These are phyloP conservation scores for Aspergillus sp. DNA, from an alignment of 2,329 filamentous ascomycete genomes.

Conservation along the genomic window DNA sequence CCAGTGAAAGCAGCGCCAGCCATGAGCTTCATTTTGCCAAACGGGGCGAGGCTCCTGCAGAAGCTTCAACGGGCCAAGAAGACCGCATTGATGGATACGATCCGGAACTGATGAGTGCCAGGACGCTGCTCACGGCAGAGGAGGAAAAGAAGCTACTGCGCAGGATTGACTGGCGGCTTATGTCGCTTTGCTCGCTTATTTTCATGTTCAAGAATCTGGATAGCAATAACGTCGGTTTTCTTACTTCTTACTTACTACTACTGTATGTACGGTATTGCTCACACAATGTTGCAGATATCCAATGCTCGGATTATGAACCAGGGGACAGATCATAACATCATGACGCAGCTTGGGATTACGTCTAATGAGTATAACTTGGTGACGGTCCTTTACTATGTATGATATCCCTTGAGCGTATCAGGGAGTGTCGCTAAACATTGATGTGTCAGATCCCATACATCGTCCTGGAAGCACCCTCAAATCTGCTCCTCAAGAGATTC, in stretches of 20 bases:
- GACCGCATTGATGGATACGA: slow-evolving; percentile 29
- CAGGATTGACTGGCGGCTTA: slow-evolving; percentile 45
- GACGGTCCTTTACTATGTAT: slow-evolving; percentile 38
- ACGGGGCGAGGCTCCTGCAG: slow-evolving; percentile 18
- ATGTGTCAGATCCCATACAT: slow-evolving; percentile 23
- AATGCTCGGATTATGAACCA: slow-evolving; percentile 40
- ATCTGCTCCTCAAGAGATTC: slow-evolving; percentile 33
- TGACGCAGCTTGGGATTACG: slow-evolving; percentile 29
- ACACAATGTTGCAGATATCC: slow-evolving; percentile 23
- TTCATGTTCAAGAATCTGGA: slow-evolving; percentile 34
- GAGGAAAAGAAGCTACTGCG: slow-evolving; percentile 49
- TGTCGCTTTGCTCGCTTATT: slow-evolving; percentile 40
- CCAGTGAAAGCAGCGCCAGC: neutral
- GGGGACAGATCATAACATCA: slow-evolving; percentile 29
- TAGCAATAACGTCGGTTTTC: slow-evolving; percentile 26
- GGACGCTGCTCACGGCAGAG: slow-evolving; percentile 35
- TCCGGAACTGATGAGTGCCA: slow-evolving; percentile 30
- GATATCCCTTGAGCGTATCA: slow-evolving; percentile 2
- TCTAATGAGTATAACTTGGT: slow-evolving; percentile 35
- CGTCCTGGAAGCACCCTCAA: slow-evolving; percentile 25
- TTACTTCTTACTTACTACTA: neutral
- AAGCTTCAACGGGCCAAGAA: slow-evolving; percentile 13
- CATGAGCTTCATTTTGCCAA: slow-evolving; percentile 20
- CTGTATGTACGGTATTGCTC: neutral
- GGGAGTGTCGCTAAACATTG: neutral